Conservation (phyloP, 2,329 filamentous ascomycete species). For the Myrmaecium sp. region DNA sequence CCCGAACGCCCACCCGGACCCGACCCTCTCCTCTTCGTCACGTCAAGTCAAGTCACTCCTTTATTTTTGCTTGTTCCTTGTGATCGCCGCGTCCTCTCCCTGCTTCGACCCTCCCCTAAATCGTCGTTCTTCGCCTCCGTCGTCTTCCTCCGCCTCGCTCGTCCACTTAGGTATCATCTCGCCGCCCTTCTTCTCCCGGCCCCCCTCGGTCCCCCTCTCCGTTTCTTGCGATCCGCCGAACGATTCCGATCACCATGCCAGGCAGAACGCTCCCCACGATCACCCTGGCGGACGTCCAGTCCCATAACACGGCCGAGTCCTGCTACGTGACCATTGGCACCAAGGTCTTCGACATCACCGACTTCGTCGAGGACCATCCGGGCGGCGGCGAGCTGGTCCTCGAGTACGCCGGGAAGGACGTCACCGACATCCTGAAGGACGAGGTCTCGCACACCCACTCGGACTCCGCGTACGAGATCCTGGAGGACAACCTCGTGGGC, state of each 20-base stretch:
- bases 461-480: conserved; percentile 86
- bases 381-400: conserved; percentile 78
- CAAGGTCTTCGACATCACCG: conserved; percentile 89
- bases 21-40: no score
- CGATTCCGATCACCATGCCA: conserved; percentile 63
- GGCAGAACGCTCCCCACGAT: conserved; percentile 69
- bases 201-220: no score
- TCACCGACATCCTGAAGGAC: conserved; percentile 69
- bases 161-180: neutral
- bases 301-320: conserved; percentile 62
- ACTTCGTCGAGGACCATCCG: conserved; percentile 79
- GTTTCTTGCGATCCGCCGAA: no score
- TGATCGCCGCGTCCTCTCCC: no score
- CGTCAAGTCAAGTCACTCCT: no score
- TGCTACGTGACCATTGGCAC: conserved; percentile 85
- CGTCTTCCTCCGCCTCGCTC: neutral
- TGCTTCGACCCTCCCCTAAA: no score
- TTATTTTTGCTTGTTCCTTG: no score
- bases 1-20: no score
- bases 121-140: no score
- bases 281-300: conserved; percentile 60
- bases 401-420: conserved; percentile 78
- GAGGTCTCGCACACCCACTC: conserved; percentile 69
- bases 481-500: conserved; percentile 73
- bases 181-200: neutral